Evolutionary conservation across 1,284 basidiomycete genomes (phyloP).

Genomic region (Meripilus lineatus): DNA sequence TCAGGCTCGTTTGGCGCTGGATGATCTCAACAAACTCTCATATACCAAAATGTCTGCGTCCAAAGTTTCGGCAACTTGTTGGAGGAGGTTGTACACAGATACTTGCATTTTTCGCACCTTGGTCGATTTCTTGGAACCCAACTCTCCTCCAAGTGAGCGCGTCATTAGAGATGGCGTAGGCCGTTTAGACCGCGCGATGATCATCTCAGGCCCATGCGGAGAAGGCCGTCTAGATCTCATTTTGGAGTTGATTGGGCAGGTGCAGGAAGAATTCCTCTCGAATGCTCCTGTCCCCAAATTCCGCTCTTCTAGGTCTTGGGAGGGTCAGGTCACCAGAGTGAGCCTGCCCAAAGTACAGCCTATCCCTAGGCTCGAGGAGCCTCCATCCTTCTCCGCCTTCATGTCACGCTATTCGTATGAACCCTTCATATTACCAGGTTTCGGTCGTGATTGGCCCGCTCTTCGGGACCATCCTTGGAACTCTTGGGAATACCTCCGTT

Average conservation of each 20-base stretch:
- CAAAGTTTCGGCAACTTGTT: constrained; percentile 22
- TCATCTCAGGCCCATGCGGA: constrained; percentile 80
- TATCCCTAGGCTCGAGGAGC: constrained; percentile 33
- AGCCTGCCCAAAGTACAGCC: constrained; percentile 9
- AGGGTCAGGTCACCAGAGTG: not conserved
- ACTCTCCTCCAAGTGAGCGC: constrained; percentile 22
- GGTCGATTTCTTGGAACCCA: constrained; percentile 29
- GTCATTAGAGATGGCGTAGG: constrained; percentile 37
- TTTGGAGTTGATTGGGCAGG: constrained; percentile 48
- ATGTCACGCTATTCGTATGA: constrained; percentile 25
- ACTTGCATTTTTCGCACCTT: constrained; percentile 52
- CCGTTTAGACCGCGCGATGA: constrained; percentile 73
- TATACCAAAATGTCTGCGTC: constrained; percentile 21
- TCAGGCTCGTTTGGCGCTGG: constrained; percentile 12
- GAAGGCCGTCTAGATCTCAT: constrained; percentile 55
- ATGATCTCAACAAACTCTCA: constrained; percentile 18
- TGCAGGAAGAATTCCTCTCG: constrained; percentile 30
- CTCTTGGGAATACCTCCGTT: constrained; percentile 62
- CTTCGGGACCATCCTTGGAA: constrained; percentile 64
- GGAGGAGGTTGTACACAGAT: constrained; percentile 63
- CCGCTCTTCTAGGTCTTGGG: not conserved
- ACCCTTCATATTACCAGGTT: constrained; percentile 75
- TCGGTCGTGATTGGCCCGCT: constrained; percentile 67
- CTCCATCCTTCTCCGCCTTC: constrained; percentile 58
- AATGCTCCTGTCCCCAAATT: not conserved